Evolutionary conservation across 768 basidiomycete species (phyloP), one percentile per base, ranked within the genome.

Genomic region (Pleurotus djamor): DNA sequence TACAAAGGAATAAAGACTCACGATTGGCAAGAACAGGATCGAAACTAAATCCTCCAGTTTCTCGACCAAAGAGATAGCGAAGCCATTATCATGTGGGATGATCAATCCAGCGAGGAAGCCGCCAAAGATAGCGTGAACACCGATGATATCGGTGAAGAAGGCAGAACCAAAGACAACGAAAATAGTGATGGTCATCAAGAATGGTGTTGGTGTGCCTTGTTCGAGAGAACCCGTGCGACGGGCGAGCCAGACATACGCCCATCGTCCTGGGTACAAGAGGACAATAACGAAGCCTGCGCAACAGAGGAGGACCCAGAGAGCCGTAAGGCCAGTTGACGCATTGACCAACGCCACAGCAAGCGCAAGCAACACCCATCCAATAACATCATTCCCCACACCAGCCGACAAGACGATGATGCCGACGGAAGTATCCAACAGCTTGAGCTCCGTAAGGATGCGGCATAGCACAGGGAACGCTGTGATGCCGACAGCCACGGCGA

Each of bases 91-190:
- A 60, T 90, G 86, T 4, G 94, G 94, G 33, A 95, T 83, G 65
- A 94, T 83, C n/a, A 96, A 73, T 10, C 93, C 93, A 16, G 88
- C 88, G 36, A 94, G 64, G 75, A 95, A 95, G 2, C 88, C 92
- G 83, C 83, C 84, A 65, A 86, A 88, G 64, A 90, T 88, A 47
- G 86, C 72, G 70, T 87, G 85, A 38, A 90, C 83, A 34, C 90
- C 93, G 60, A 95, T 94, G 64, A 92, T 84, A 70, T 93, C 92
- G 5, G 92, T 94, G 74, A 90, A 89, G 74, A 92, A 94, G 0
- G 90, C 90, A 2, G 86, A 88, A 12, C 78, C 70, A 63, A 94
- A 83, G 0, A 93, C 84, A 35, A 94, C 68, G 33, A 93, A 63
- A 16, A 97, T 68, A 0, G 86, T 91, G 8, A 92, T 61, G 0